Conservation (phyloP, 495 filamentous ascomycete genomes). For the Penicillium tannophilum region DNA sequence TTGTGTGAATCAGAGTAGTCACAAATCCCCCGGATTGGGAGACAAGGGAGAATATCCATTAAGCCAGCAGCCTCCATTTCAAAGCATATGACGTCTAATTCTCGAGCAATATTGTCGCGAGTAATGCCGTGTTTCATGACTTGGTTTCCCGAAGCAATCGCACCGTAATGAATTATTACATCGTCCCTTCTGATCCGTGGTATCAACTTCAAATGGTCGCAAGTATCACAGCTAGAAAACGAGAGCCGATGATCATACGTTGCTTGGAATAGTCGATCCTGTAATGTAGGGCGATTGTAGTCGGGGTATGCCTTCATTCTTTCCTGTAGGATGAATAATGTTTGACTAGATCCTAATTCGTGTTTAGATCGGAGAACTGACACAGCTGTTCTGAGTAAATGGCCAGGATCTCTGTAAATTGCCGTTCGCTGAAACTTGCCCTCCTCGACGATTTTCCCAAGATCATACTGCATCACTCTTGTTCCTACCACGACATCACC, state of each 20-base stretch:
- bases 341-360: constrained; percentile 12
- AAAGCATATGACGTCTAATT: constrained; percentile 39
- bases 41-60: constrained; percentile 31
- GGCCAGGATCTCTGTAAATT: constrained; percentile 11
- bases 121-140: constrained; percentile 36
- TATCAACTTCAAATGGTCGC: constrained; percentile 16
- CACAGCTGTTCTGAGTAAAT: constrained; percentile 19
- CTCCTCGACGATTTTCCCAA: constrained; percentile 34
- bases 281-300: constrained; percentile 16
- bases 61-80: constrained; percentile 54
- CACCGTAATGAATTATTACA: constrained; percentile 40
- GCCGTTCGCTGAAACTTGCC: constrained; percentile 21
- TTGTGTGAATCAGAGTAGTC: constrained; percentile 45
- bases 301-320: constrained; percentile 15
- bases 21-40: no score
- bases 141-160: constrained; percentile 43
- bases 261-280: constrained; percentile 24
- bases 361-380: constrained; percentile 29
- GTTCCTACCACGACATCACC: constrained; percentile 36
- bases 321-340: constrained; percentile 26
- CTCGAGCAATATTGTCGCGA: constrained; percentile 32
- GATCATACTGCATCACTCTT: constrained; percentile 47
- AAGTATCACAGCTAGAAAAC: constrained; percentile 12
- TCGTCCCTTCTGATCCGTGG: constrained; percentile 8
- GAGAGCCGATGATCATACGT: constrained; percentile 19